phyloP scores from a whole-genome alignment of 2,329 filamentous ascomycete genomes.

The Fusarium compactum region DNA sequence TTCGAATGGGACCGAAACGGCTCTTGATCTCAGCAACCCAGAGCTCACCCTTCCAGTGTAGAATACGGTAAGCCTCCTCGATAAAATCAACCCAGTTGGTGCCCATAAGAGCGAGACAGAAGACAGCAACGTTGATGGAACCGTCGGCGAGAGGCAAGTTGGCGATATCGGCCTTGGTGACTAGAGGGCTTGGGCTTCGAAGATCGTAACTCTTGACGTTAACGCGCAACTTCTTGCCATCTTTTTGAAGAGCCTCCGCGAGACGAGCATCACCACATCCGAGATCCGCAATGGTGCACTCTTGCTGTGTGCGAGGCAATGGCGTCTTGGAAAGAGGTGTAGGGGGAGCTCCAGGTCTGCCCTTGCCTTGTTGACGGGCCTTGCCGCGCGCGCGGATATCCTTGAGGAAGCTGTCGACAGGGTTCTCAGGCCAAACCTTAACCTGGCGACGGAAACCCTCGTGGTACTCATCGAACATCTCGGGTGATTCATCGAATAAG shows the following conservation, averaged over 20 bases:
- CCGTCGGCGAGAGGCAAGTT: slow-evolving; percentile 81
- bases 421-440: slow-evolving; percentile 95
- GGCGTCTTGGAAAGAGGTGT: slow-evolving; percentile 55
- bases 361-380: slow-evolving; percentile 54
- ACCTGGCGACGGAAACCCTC: slow-evolving; percentile 96
- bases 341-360: slow-evolving; percentile 47
- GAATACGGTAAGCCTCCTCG: slow-evolving; percentile 92
- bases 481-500: slow-evolving; percentile 85
- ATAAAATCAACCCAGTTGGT: slow-evolving; percentile 98
- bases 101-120: slow-evolving; percentile 97
- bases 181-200: slow-evolving; percentile 78
- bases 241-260: slow-evolving; percentile 73
- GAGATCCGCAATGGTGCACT: slow-evolving; percentile 86
- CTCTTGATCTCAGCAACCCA: slow-evolving; percentile 98
- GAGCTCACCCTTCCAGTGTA: slow-evolving; percentile 94
- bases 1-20: slow-evolving; percentile 71
- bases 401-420: slow-evolving; percentile 86
- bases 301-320: slow-evolving; percentile 78
- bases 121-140: slow-evolving; percentile 87
- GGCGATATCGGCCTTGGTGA: slow-evolving; percentile 91
- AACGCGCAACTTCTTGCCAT: slow-evolving; percentile 75
- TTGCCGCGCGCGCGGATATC: slow-evolving; percentile 77
- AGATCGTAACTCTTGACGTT: slow-evolving; percentile 89
- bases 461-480: slow-evolving; percentile 97
- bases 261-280: slow-evolving; percentile 94